Percentiles rank a stretch among this genome's conserved stretches.
Evolutionary conservation across 106 monocot species (phyloP).

Genomic region (Dendrobium chrysotoxum): DNA sequence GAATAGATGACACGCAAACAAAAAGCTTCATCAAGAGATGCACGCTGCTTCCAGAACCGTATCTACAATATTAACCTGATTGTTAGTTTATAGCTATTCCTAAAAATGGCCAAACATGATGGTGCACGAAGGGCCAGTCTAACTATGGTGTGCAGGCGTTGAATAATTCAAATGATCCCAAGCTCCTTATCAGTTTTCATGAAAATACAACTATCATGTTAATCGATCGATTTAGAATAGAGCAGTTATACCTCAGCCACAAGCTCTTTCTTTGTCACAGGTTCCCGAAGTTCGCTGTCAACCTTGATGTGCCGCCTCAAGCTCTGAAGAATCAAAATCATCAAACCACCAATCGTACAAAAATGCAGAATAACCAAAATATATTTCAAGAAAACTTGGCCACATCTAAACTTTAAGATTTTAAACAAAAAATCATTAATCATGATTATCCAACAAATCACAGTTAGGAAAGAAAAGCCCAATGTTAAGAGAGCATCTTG

Average conservation of each 20-base stretch:
- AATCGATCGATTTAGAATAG: not conserved
- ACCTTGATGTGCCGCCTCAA: constrained; percentile 60
- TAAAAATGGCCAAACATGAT: not conserved
- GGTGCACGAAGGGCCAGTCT: not conserved
- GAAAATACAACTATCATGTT: not conserved
- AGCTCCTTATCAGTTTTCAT: not conserved
- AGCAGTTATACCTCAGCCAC: constrained; percentile 67
- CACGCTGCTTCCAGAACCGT: not conserved
- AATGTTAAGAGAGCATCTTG: not conserved
- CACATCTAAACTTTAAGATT: not conserved
- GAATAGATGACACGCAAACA: not conserved
- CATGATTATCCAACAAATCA: not conserved
- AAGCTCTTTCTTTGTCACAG: constrained; percentile 89
- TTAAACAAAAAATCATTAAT: not conserved
- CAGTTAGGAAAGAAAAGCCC: not conserved
- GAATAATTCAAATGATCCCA: too few relatives aligned
- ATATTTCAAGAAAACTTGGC: not conserved
- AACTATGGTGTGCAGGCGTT: not conserved
- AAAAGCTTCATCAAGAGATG: not conserved
- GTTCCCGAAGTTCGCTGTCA: constrained; percentile 65
- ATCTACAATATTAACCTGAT: not conserved
- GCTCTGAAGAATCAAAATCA: constrained; percentile 22
- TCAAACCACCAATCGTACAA: not conserved
- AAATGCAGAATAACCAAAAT: not conserved
- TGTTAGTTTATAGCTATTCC: not conserved